Evolutionary conservation across 1,284 basidiomycete species (phyloP).

Genomic region (Jaminaea rosea): DNA sequence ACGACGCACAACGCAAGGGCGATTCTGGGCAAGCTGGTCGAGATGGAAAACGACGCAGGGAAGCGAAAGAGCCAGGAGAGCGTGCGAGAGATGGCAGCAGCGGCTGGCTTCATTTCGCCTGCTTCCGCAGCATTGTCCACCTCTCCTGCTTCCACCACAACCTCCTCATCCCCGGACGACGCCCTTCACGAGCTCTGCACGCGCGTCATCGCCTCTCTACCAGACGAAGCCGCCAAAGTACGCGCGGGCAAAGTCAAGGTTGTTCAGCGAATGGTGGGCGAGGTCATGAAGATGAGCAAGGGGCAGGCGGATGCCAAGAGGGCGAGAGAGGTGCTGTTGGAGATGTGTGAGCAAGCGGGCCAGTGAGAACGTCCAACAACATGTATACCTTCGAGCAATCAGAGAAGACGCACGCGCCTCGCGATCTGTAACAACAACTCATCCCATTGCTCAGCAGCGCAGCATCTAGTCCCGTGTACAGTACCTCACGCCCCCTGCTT

Average conservation of each 20-base stretch:
- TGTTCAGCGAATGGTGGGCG: constrained; percentile 75
- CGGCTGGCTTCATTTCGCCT: constrained; percentile 12
- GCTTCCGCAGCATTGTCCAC: constrained; percentile 8
- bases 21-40: constrained; percentile 33
- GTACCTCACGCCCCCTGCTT: too few relatives aligned
- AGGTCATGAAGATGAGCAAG: constrained; percentile 73
- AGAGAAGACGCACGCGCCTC: too few relatives aligned
- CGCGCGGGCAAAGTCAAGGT: constrained; percentile 69
- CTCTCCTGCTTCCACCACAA: too few relatives aligned
- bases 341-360: too few relatives aligned
- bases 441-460: too few relatives aligned
- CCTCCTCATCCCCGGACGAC: constrained; percentile 3
- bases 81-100: constrained; percentile 15
- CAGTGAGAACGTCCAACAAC: too few relatives aligned
- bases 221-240: constrained; percentile 63
- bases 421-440: too few relatives aligned
- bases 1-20: constrained; percentile 52
- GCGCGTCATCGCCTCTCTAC: constrained; percentile 60
- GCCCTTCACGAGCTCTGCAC: constrained; percentile 52
- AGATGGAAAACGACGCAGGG: neutral
- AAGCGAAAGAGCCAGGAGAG: constrained; percentile 9
- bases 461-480: too few relatives aligned
- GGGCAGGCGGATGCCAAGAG: constrained; percentile 62
- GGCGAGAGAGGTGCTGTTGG: constrained; percentile 2
- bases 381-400: too few relatives aligned